These are phyloP conservation scores for Trichoderma endophyticum DNA, from an alignment of 2,329 filamentous ascomycete species.

Conservation along the genomic window DNA sequence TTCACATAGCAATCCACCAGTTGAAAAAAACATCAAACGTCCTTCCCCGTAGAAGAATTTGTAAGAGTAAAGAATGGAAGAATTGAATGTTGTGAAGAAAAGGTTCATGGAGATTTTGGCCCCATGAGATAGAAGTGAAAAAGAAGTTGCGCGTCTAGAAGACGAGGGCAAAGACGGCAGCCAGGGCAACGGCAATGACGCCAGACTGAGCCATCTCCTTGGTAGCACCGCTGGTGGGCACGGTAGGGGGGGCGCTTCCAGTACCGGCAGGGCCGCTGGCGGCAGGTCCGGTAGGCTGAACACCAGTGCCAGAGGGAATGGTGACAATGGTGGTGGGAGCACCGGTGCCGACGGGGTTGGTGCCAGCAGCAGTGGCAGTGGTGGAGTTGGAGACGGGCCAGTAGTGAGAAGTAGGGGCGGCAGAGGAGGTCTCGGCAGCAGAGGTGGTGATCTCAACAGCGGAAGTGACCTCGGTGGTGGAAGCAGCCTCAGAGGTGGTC, in stretches of 20 bases:
- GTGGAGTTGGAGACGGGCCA: conserved; percentile 37
- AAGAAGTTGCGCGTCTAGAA: conserved; percentile 25
- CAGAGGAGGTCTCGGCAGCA: conserved; percentile 18
- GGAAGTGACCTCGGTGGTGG: conserved; percentile 27
- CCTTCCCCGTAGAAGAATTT: conserved; percentile 29
- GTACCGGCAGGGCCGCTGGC: conserved; percentile 21
- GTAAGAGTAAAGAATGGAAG: conserved; percentile 22
- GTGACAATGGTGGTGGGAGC: conserved; percentile 27
- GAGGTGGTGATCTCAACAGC: conserved; percentile 31
- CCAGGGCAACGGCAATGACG: conserved; percentile 39
- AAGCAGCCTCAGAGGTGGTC: conserved; percentile 19
- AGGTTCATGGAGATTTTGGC: not conserved
- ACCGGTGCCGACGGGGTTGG: conserved; percentile 22
- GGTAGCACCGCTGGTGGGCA: conserved; percentile 33
- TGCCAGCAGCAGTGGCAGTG: conserved; percentile 21
- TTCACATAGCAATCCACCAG: conserved; percentile 15
- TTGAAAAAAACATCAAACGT: conserved; percentile 27
- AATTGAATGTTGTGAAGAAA: conserved; percentile 11
- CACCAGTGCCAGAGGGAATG: conserved; percentile 21
- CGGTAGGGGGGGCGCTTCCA: conserved; percentile 16
- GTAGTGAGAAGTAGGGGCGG: conserved; percentile 20
- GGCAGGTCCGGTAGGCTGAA: conserved; percentile 20
- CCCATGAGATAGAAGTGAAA: not conserved
- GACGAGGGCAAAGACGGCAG: conserved; percentile 40
- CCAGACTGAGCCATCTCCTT: conserved; percentile 39